Evolutionary conservation across 2,329 filamentous ascomycete genomes (phyloP).

Genomic region (Colletotrichum sp.): DNA sequence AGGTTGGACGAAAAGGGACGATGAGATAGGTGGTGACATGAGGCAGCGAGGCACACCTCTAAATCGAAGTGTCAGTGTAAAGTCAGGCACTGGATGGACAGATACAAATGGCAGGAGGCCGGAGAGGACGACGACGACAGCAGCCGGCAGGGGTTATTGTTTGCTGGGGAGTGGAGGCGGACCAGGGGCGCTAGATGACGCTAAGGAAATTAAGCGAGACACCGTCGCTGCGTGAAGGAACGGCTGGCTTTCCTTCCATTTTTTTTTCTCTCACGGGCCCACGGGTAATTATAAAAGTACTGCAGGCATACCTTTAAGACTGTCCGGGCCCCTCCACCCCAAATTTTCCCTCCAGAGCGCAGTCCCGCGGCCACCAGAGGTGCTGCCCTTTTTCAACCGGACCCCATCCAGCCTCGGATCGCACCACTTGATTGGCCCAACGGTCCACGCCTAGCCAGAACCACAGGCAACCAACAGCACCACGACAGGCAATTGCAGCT

Average conservation of each 20-base stretch:
- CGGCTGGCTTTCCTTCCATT: slow-evolving; percentile 23
- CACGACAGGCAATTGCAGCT: background rate
- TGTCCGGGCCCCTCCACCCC: slow-evolving; percentile 22
- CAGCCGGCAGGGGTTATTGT: slow-evolving; percentile 18
- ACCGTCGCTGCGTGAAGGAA: slow-evolving; percentile 22
- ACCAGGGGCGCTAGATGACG: slow-evolving; percentile 19
- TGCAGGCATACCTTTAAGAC: slow-evolving; percentile 23
- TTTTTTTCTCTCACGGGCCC: slow-evolving; percentile 23
- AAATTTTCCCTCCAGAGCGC: slow-evolving; percentile 23
- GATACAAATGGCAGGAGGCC: background rate
- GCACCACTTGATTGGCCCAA: background rate
- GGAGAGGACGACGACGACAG: slow-evolving; percentile 1
- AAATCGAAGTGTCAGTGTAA: background rate
- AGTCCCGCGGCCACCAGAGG: slow-evolving; percentile 14
- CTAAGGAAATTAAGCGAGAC: slow-evolving; percentile 23
- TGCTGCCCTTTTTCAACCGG: slow-evolving; percentile 14
- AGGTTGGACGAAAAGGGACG: slow-evolving; percentile 6
- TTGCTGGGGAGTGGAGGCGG: slow-evolving; percentile 21
- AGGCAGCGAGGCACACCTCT: background rate
- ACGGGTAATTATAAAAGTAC: slow-evolving; percentile 24
- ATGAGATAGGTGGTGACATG: background rate
- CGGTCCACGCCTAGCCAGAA: background rate
- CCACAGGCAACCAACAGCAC: slow-evolving; percentile 5
- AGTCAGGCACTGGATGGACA: background rate
- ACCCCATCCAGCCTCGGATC: background rate